A percentile compares a stretch with the other conserved stretches of the same genome.
phyloP scores from a whole-genome alignment of 140 eudicot genomes.

The Cichorium intybus region DNA sequence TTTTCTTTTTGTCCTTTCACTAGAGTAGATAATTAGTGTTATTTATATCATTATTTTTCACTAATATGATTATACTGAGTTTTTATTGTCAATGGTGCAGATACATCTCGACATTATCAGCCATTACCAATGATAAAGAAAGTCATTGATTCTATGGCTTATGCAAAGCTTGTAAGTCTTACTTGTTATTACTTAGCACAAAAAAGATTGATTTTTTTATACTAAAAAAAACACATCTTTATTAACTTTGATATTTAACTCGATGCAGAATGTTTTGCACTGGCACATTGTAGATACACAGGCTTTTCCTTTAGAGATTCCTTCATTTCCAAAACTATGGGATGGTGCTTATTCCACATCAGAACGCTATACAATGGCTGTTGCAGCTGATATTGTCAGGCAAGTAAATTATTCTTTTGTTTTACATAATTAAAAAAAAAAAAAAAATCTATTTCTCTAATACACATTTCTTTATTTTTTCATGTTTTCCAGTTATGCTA shows the following conservation, averaged over 20 bases:
- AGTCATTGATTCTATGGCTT: slow-evolving; percentile 95
- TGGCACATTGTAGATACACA: slow-evolving; percentile 97
- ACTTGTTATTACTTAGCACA: background rate
- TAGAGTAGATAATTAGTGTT: background rate
- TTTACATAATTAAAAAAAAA: background rate
- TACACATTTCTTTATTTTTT: slow-evolving; percentile 13
- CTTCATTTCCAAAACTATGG: slow-evolving; percentile 93
- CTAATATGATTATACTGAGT: slow-evolving; percentile 10
- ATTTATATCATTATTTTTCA: background rate
- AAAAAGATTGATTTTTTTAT: background rate
- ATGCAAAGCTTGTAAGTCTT: slow-evolving; percentile 85
- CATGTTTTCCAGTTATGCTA: slow-evolving; percentile 62
- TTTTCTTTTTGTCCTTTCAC: slow-evolving; percentile 2
- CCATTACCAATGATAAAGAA: slow-evolving; percentile 76
- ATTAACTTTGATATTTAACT: slow-evolving; percentile 1
- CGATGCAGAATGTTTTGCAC: slow-evolving; percentile 83
- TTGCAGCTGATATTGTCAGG: slow-evolving; percentile 89
- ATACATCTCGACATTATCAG: slow-evolving; percentile 88
- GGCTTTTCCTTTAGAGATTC: slow-evolving; percentile 93
- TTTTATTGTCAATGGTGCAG: slow-evolving; percentile 41
- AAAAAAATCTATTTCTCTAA: slow-evolving; percentile 11
- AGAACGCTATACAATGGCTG: slow-evolving; percentile 87
- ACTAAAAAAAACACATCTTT: slow-evolving; percentile 11
- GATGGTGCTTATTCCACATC: slow-evolving; percentile 78
- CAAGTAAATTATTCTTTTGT: slow-evolving; percentile 29